phyloP scores from a whole-genome alignment of 2,329 filamentous ascomycete genomes.

The Cylindrodendrum hubeiense region DNA sequence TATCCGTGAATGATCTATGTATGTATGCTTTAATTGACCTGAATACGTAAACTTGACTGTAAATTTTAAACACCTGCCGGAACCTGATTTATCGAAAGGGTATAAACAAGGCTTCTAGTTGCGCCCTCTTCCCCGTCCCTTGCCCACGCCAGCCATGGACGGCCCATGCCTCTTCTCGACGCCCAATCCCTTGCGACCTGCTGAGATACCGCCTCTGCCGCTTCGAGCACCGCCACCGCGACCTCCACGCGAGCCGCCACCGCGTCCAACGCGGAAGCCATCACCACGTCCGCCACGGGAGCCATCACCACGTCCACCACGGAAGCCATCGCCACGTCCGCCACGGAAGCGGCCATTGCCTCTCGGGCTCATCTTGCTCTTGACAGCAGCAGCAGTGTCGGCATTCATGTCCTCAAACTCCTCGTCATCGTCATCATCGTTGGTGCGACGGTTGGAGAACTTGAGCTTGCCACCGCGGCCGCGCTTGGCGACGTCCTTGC shows the following conservation, averaged over 20 bases:
- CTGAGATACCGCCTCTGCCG: slow-evolving; percentile 61
- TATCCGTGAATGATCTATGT: slow-evolving; percentile 7
- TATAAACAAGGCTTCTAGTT: slow-evolving; percentile 47
- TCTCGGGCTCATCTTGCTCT: slow-evolving; percentile 60
- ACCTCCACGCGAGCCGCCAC: slow-evolving; percentile 47
- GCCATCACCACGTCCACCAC: slow-evolving; percentile 46
- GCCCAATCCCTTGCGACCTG: slow-evolving; percentile 63
- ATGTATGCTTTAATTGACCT: slow-evolving; percentile 25
- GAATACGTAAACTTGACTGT: slow-evolving; percentile 34
- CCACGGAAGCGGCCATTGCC: slow-evolving; percentile 49
- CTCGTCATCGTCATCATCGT: slow-evolving; percentile 58
- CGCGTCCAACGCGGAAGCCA: slow-evolving; percentile 46
- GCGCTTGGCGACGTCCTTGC: slow-evolving; percentile 73
- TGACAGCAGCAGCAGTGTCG: slow-evolving; percentile 64
- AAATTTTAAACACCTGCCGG: slow-evolving; percentile 38
- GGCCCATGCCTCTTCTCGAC: slow-evolving; percentile 61
- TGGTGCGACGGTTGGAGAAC: slow-evolving; percentile 73
- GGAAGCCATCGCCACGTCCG: slow-evolving; percentile 51
- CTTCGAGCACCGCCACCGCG: slow-evolving; percentile 54
- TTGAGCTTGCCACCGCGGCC: slow-evolving; percentile 77
- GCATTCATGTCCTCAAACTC: slow-evolving; percentile 67
- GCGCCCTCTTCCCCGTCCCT: slow-evolving; percentile 50
- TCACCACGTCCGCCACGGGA: slow-evolving; percentile 52
- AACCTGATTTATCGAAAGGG: slow-evolving; percentile 44
- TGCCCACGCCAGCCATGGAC: slow-evolving; percentile 55